phyloP scores from a whole-genome alignment of 306 rosid genomes.

The Glycine latifolia region DNA sequence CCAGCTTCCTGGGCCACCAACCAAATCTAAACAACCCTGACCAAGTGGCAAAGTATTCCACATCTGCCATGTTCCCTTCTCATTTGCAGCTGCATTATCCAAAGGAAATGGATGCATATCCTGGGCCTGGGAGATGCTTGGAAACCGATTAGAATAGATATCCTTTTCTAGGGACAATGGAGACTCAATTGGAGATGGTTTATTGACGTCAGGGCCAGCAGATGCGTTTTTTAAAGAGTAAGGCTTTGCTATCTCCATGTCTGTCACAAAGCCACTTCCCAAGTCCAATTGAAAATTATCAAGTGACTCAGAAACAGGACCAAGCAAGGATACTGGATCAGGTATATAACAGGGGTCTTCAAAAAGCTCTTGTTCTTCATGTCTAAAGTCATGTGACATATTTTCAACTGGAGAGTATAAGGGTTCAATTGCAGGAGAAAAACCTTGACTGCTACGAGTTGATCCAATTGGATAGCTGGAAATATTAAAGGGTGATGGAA shows the following conservation, averaged over 20 bases:
- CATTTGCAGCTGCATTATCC: conserved; percentile 65
- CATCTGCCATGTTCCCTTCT: conserved; percentile 95
- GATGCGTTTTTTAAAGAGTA: conserved; percentile 62
- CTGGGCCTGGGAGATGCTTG: conserved; percentile 54
- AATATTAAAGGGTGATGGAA: conserved; percentile 82
- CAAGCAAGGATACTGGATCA: conserved; percentile 80
- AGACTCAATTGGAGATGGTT: conserved; percentile 93
- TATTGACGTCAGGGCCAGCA: conserved; percentile 70
- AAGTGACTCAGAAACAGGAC: conserved; percentile 95
- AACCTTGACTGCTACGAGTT: conserved; percentile 71
- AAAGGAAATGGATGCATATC: conserved; percentile 59
- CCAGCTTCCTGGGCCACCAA: conserved; percentile 86
- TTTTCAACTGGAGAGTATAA: conserved; percentile 68
- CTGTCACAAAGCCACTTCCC: conserved; percentile 67
- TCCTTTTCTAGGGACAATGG: conserved; percentile 91
- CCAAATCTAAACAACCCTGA: conserved; percentile 80
- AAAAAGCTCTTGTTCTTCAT: conserved; percentile 85
- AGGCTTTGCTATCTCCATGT: conserved; percentile 62
- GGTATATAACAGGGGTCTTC: conserved; percentile 96
- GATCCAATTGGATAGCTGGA: conserved; percentile 63
- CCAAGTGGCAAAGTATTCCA: conserved; percentile 91
- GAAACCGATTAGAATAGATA: conserved; percentile 62
- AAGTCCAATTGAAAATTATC: conserved; percentile 84
- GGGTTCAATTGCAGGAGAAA: conserved; percentile 83
- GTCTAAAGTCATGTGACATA: conserved; percentile 61